Percentiles rank a stretch among this genome's conserved stretches.
Conservation (phyloP, 495 filamentous ascomycete species). For the Aspergillus nidulans region DNA sequence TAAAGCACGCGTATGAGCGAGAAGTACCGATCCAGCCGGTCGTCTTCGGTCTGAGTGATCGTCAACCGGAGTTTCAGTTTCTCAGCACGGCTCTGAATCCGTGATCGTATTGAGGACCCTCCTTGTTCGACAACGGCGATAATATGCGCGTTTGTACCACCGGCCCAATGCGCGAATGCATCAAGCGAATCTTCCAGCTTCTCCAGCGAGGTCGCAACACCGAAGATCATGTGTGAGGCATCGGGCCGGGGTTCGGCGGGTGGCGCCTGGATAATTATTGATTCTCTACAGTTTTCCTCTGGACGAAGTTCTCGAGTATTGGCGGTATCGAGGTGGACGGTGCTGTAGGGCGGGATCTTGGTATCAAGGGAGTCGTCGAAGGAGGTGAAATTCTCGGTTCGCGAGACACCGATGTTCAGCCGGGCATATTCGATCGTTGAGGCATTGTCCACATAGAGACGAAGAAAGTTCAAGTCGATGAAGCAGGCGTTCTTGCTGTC, state of each 20-base stretch:
- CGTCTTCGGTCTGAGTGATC: slow-evolving; percentile 43
- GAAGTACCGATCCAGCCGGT: slow-evolving; percentile 55
- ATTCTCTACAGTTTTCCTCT: slow-evolving; percentile 11
- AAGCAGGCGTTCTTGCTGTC: slow-evolving; percentile 11
- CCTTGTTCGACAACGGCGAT: slow-evolving; percentile 44
- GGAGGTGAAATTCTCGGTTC: slow-evolving; percentile 17
- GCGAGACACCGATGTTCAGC: slow-evolving; percentile 16
- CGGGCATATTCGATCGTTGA: slow-evolving; percentile 16
- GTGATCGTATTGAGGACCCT: slow-evolving; percentile 4
- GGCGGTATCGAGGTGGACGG: slow-evolving; percentile 13
- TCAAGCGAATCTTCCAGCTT: slow-evolving; percentile 53
- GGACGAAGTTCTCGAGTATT: slow-evolving; percentile 7
- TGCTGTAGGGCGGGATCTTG: slow-evolving; percentile 7
- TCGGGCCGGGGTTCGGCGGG: slow-evolving; percentile 22
- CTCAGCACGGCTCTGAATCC: slow-evolving; percentile 31
- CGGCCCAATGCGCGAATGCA: slow-evolving; percentile 58
- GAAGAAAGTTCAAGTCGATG: slow-evolving; percentile 17
- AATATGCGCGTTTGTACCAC: slow-evolving; percentile 49
- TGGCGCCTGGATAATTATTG: slow-evolving; percentile 16
- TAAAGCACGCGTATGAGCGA: slow-evolving; percentile 39
- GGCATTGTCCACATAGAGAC: slow-evolving; percentile 11
- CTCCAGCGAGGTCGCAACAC: slow-evolving; percentile 54
- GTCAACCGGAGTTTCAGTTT: slow-evolving; percentile 46
- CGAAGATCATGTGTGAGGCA: slow-evolving; percentile 54
- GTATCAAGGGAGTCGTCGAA: slow-evolving; percentile 14